Evolutionary conservation across 805 yeast genomes (phyloP).

Genomic region (Pichia insulana): DNA sequence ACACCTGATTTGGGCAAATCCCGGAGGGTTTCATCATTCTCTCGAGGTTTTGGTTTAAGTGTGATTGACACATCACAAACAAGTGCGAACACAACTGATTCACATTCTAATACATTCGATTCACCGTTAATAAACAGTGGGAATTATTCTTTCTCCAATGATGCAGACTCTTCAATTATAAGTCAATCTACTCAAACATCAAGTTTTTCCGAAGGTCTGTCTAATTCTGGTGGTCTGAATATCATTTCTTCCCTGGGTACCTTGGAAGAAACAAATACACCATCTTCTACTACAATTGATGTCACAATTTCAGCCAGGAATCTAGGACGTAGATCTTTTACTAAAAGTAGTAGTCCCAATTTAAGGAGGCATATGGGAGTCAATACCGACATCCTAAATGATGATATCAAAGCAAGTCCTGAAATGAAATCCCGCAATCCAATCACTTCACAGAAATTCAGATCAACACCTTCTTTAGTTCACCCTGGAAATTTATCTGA

Average conservation of each 20-base stretch:
- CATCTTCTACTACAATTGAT: not conserved
- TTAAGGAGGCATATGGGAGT: too few relatives aligned
- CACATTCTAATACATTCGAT: too few relatives aligned
- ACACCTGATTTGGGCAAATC: not conserved
- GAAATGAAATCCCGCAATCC: not conserved
- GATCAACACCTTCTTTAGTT: constrained; percentile 7
- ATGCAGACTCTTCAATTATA: not conserved
- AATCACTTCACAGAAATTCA: constrained; percentile 3
- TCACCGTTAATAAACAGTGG: too few relatives aligned
- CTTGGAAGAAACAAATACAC: not conserved
- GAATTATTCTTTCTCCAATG: not conserved
- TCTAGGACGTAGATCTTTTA: too few relatives aligned
- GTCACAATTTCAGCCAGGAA: not conserved
- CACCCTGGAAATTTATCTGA: not conserved
- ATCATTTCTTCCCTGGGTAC: too few relatives aligned
- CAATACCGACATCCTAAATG: too few relatives aligned
- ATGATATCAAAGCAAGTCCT: not conserved
- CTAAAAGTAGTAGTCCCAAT: too few relatives aligned
- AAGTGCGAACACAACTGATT: too few relatives aligned
- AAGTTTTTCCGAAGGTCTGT: not conserved
- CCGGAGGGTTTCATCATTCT: not conserved
- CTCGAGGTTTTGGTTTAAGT: constrained; percentile 1
- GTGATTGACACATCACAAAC: constrained; percentile 1
- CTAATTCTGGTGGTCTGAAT: not conserved
- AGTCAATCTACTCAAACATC: constrained; percentile 1